A percentile compares a stretch with the other conserved stretches of the same genome.
Evolutionary conservation across 306 rosid genomes (phyloP).

Genomic region (Malus fusca): DNA sequence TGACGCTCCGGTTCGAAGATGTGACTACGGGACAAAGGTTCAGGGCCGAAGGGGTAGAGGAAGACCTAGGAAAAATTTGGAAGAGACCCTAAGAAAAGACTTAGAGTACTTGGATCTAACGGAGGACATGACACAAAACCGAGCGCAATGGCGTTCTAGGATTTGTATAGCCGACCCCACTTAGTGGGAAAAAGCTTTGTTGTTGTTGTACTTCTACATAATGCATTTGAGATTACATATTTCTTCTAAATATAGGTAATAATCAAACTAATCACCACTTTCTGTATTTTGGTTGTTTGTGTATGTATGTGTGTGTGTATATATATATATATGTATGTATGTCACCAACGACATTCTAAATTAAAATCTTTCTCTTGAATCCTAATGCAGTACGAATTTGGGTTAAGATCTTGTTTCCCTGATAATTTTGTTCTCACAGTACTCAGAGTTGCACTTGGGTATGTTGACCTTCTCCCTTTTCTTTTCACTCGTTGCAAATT

Average conservation of each 20-base stretch:
- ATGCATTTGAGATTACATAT: conserved; percentile 91
- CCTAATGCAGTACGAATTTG: conserved; percentile 87
- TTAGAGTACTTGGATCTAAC: too few species aligned
- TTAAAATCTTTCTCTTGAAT: conserved; percentile 1
- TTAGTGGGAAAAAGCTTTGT: too few species aligned
- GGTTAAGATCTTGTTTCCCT: conserved; percentile 77
- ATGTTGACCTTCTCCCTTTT: conserved; percentile 4
- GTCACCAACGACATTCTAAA: conserved; percentile 15
- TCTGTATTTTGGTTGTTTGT: neutral
- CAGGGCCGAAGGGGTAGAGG: too few species aligned
- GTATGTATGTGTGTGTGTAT: too few species aligned
- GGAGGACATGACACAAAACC: too few species aligned
- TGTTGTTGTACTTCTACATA: too few species aligned
- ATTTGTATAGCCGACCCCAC: too few species aligned
- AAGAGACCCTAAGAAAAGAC: too few species aligned
- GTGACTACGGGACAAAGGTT: too few species aligned
- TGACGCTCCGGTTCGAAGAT: too few species aligned
- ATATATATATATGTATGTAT: neutral
- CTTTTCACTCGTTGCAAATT: neutral
- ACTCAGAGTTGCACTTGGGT: conserved; percentile 74
- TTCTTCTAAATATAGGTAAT: conserved; percentile 91
- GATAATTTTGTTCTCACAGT: conserved; percentile 43
- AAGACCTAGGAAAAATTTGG: too few species aligned
- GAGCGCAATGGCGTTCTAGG: too few species aligned
- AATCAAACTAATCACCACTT: conserved; percentile 2